phyloP scores from a whole-genome alignment of 139 green algal genomes.

The Tetraselmis chui region DNA sequence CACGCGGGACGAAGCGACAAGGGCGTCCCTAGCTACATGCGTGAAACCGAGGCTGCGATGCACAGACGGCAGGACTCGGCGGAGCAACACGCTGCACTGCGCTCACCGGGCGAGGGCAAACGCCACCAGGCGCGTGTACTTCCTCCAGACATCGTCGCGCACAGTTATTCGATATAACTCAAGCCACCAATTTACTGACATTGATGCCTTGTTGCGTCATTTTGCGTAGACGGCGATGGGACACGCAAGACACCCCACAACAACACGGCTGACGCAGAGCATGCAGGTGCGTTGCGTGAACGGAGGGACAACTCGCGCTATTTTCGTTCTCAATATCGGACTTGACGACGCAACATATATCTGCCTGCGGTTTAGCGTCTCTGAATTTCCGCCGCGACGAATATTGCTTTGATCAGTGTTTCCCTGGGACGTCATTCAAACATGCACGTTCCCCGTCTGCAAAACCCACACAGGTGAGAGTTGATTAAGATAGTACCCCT shows the following conservation, averaged over 20 bases:
- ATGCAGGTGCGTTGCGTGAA: not conserved
- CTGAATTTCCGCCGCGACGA: not conserved
- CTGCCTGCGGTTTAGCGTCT: not conserved
- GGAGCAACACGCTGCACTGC: not conserved
- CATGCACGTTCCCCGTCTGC: too few species aligned
- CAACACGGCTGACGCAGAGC: not conserved
- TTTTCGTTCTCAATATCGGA: not conserved
- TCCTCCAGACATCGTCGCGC: too few species aligned
- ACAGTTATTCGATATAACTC: too few species aligned
- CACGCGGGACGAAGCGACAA: not conserved
- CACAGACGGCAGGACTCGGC: not conserved
- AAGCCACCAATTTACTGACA: not conserved
- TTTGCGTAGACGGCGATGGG: not conserved
- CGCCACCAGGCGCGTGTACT: not conserved
- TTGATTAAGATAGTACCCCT: too few species aligned
- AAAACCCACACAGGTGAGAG: not conserved
- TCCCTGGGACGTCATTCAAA: too few species aligned
- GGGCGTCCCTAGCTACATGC: not conserved
- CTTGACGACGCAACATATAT: too few species aligned
- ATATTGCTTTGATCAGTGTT: not conserved
- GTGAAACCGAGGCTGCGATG: not conserved
- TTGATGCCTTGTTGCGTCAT: not conserved
- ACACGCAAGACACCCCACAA: not conserved
- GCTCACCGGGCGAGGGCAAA: too few species aligned
- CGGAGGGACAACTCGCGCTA: not conserved